Evolutionary conservation across 1,284 basidiomycete genomes (phyloP), one percentile per base, ranked within the genome.

Genomic region (Apiotrichum gamsii): DNA sequence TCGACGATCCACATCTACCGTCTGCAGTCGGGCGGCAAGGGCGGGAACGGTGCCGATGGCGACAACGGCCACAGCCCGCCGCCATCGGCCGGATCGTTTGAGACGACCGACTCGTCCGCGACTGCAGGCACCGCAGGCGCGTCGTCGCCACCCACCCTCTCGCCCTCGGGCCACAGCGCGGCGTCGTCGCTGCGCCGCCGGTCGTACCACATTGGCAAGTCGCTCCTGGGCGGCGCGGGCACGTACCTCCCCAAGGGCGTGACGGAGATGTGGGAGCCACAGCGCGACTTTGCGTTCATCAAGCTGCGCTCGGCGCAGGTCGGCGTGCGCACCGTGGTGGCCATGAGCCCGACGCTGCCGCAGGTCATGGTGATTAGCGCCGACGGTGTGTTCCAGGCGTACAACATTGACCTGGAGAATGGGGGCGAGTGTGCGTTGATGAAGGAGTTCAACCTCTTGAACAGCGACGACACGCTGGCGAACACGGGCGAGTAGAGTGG

Each of bases 1-100:
- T 91, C 91, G 58, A 99, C 94, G 8, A 91, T 99, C 29, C 95
- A 99, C 72, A 86, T 99, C 42, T 99, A 96, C 76, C 90, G 89
- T 67, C 77, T 98, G 5, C 80, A 56, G 13, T 50, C 45, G 15
- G 46, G 46, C 31, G 19, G 20, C 21, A 9, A 13, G 31, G 32
- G 32, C 5, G 36, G 34, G 16, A 30, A 23, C 30, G 37, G 30
- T 8, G 34, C n/a, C 18, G 32, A 25, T 14, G 28, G 34, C 4
- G 25, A 11, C 11, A 11, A 6, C 6, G 49, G 52, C 33, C 49
- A 48, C 34, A 43, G 38, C 6, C 54, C 47, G 33, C 52, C 45
- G 8, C 43, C 39, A 19, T 29, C 21, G 5, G 49, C 40, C 10
- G 42, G 39, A 10, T 37, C 18, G 15, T 28, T 28, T 28, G 25